A percentile compares a stretch with the other conserved stretches of the same genome.
phyloP scores from a whole-genome alignment of 1,139 yeast species.

The Candida anutae region DNA sequence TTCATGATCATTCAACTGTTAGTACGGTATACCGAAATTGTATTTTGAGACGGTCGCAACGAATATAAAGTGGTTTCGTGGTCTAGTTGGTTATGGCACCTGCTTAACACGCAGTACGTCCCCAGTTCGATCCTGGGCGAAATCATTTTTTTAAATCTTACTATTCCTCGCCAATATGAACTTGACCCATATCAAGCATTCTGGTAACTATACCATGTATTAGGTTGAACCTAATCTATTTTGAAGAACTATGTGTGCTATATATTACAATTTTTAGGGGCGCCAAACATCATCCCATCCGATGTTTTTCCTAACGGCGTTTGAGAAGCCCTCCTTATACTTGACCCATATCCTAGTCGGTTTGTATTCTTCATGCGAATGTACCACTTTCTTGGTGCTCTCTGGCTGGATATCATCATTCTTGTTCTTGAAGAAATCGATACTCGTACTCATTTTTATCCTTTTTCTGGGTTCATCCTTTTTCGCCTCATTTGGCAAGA shows the following conservation, averaged over 20 bases:
- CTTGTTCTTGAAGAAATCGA: slow-evolving; percentile 34
- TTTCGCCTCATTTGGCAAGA: slow-evolving; percentile 9
- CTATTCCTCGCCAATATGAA: no score
- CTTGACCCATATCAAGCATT: no score
- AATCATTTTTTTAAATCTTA: slow-evolving; percentile 48
- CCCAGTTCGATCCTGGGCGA: slow-evolving; percentile 99
- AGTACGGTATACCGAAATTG: no score
- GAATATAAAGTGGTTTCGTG: slow-evolving; percentile 44
- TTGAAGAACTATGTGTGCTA: no score
- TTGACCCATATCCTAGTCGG: slow-evolving; percentile 72
- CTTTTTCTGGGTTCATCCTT: slow-evolving; percentile 22
- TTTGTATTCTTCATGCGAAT: slow-evolving; percentile 4
- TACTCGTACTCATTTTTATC: slow-evolving; percentile 17
- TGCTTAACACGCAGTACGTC: slow-evolving; percentile 99
- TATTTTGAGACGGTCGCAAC: no score
- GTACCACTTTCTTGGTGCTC: slow-evolving; percentile 2
- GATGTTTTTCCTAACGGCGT: slow-evolving; percentile 83
- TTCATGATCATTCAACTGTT: no score
- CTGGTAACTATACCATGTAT: no score
- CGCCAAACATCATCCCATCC: slow-evolving; percentile 71
- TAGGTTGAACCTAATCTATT: no score
- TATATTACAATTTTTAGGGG: no score
- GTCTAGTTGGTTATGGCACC: slow-evolving; percentile 99
- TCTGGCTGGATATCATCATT: slow-evolving; percentile 27
- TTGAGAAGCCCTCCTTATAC: slow-evolving; percentile 87